Evolutionary conservation across 495 filamentous ascomycete genomes (phyloP).

Genomic region (Evansstolkia leycettana): DNA sequence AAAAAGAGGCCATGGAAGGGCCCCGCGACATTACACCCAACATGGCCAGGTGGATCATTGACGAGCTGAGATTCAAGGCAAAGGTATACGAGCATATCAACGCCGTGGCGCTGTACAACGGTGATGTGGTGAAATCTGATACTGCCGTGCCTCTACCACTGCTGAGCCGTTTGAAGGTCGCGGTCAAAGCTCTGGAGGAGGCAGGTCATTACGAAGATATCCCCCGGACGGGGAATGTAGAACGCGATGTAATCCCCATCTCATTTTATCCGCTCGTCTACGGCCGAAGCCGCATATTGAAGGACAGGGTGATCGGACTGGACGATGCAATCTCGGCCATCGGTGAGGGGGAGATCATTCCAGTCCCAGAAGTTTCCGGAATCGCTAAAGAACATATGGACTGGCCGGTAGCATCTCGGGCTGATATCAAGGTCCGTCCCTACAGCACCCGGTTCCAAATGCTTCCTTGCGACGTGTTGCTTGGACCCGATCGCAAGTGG

Average conservation of each 20-base stretch:
- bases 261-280: conserved; percentile 33
- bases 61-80: conserved; percentile 38
- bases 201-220: too few relatives aligned
- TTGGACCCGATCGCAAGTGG: conserved; percentile 15
- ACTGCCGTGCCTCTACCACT: conserved; percentile 16
- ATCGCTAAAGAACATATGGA: conserved; percentile 24
- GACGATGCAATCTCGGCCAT: conserved; percentile 15
- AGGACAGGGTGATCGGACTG: conserved; percentile 12
- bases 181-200: conserved; percentile 11
- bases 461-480: conserved; percentile 23
- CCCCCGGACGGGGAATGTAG: too few relatives aligned
- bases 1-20: conserved; percentile 16
- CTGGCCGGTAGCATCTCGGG: conserved; percentile 27
- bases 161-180: conserved; percentile 17
- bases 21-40: conserved; percentile 24
- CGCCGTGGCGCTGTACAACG: conserved; percentile 21
- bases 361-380: conserved; percentile 14
- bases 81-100: conserved; percentile 19
- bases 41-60: conserved; percentile 41
- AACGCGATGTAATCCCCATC: conserved; percentile 28
- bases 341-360: conserved; percentile 19
- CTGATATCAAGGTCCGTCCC: conserved; percentile 17
- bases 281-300: conserved; percentile 21
- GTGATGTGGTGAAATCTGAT: conserved; percentile 29
- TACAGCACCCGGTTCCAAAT: conserved; percentile 24